phyloP scores from a whole-genome alignment of 2,329 filamentous ascomycete genomes.

The Botrytis aclada region DNA sequence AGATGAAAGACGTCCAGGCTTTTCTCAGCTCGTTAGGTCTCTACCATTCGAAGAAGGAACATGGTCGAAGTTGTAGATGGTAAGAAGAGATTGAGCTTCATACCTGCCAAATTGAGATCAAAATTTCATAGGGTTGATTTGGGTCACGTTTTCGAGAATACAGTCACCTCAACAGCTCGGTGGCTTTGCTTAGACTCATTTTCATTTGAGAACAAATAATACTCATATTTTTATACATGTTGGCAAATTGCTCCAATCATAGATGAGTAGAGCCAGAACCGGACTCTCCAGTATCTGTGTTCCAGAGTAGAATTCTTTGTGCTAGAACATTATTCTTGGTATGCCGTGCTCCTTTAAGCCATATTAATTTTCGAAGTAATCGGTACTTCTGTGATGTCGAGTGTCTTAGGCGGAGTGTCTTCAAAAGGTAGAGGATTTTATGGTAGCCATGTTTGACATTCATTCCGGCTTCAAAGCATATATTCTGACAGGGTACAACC shows the following conservation, averaged over 20 bases:
- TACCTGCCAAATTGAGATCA: background rate
- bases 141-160: background rate
- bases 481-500: slow-evolving; percentile 70
- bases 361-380: background rate
- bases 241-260: background rate
- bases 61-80: background rate
- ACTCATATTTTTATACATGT: background rate
- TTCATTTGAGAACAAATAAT: background rate
- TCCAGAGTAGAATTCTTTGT: background rate
- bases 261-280: background rate
- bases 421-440: background rate
- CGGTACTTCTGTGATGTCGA: background rate
- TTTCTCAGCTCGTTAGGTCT: background rate
- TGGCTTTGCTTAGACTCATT: background rate
- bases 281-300: background rate
- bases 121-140: background rate
- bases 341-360: too few relatives aligned
- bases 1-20: background rate
- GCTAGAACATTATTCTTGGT: background rate
- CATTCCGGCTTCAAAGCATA: slow-evolving; percentile 58
- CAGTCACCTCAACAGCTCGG: background rate
- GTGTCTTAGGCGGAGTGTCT: background rate
- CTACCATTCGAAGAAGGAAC: background rate
- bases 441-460: background rate
- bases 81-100: background rate